Percentiles rank a stretch among this genome's conserved stretches.
These are phyloP conservation scores for Vitis hybrid DNA, from an alignment of 177 flowering plant species.

Conservation along the genomic window DNA sequence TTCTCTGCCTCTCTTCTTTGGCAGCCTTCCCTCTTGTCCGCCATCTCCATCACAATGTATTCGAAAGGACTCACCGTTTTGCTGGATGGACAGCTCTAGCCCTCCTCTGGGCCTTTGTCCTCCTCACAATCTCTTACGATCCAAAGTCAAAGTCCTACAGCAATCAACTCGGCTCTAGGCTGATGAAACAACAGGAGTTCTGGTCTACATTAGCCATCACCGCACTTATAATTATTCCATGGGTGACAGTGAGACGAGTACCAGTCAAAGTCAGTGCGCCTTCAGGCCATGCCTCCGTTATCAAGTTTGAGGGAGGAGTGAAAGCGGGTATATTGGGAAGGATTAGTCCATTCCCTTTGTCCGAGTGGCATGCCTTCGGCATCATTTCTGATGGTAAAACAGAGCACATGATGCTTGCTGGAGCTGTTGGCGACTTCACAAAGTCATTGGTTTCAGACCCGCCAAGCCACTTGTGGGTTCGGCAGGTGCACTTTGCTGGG, in stretches of 20 bases:
- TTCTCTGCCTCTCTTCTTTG: constrained; percentile 29
- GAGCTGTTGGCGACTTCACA: constrained; percentile 47
- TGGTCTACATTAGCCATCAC: constrained; percentile 40
- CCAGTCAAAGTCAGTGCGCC: constrained; percentile 26
- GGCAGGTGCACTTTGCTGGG: constrained; percentile 37
- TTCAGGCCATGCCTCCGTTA: constrained; percentile 37
- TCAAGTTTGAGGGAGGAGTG: constrained; percentile 37
- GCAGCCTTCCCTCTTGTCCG: constrained; percentile 47
- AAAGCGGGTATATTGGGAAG: constrained; percentile 35
- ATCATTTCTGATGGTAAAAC: constrained; percentile 36
- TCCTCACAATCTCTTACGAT: constrained; percentile 30
- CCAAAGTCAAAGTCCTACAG: constrained; percentile 26
- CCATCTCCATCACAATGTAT: constrained; percentile 44
- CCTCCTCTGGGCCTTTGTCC: constrained; percentile 34
- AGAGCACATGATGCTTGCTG: constrained; percentile 46
- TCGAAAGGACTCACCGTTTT: constrained; percentile 39
- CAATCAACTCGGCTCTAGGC: constrained; percentile 11
- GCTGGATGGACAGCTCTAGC: constrained; percentile 38
- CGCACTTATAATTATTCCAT: constrained; percentile 32
- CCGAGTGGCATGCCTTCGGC: constrained; percentile 67
- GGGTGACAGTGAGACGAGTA: constrained; percentile 38
- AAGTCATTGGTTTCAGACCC: constrained; percentile 37
- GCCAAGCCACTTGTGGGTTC: constrained; percentile 40
- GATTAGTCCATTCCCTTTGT: constrained; percentile 49
- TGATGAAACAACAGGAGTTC: constrained; percentile 32